phyloP scores from a whole-genome alignment of 768 basidiomycete genomes.

The Termitomyces sp. region DNA sequence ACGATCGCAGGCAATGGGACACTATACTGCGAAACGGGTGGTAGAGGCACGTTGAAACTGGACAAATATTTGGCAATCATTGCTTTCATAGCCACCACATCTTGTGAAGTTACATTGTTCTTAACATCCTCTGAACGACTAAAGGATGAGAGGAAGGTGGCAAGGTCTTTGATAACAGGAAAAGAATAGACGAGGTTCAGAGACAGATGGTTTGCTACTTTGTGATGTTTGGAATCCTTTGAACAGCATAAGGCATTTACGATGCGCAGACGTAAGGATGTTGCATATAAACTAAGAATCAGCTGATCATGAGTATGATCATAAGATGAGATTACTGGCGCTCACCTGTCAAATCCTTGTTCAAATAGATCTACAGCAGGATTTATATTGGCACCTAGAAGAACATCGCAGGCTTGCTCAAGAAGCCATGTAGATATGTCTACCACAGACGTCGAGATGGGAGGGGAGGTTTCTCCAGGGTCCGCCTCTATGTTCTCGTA shows the following conservation, averaged over 20 bases:
- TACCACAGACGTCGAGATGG: background rate
- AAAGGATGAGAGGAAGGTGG: background rate
- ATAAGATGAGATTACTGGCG: background rate
- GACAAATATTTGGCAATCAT: background rate
- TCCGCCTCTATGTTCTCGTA: background rate
- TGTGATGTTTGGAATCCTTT: background rate
- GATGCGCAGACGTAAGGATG: constrained; percentile 3
- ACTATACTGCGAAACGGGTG: background rate
- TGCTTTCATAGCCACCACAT: background rate
- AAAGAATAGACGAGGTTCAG: constrained; percentile 41
- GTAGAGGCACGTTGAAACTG: background rate
- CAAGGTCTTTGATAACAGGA: constrained; percentile 24
- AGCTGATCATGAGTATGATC: no score
- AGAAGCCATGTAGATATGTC: constrained; percentile 2
- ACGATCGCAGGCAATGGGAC: background rate
- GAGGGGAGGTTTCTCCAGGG: background rate
- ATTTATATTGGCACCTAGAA: background rate
- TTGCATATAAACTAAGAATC: background rate
- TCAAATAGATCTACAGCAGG: constrained; percentile 1
- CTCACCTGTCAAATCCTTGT: constrained; percentile 8
- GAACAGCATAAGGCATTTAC: background rate
- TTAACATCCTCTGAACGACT: background rate
- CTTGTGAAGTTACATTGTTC: background rate
- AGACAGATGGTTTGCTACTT: constrained; percentile 14
- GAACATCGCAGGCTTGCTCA: background rate